phyloP scores from a whole-genome alignment of 208 protist genomes.

The Crithidia expoeki region DNA sequence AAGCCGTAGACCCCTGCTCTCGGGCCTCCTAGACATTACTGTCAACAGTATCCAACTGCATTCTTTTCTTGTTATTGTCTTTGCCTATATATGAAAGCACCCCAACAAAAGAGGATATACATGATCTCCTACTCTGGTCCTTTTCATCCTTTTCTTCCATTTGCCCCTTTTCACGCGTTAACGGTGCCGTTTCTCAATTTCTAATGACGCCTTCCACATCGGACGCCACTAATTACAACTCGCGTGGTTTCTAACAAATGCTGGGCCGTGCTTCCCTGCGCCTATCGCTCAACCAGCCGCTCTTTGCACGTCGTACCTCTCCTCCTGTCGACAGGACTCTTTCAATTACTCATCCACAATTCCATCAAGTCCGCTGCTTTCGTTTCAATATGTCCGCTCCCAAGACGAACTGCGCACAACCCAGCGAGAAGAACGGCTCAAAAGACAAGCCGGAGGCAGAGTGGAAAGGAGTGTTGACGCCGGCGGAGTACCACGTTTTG shows the following conservation, averaged over 20 bases:
- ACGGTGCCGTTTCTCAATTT: too few relatives aligned
- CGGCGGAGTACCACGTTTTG: conserved; percentile 67
- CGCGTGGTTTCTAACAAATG: not conserved
- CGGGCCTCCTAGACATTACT: too few relatives aligned
- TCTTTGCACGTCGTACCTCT: not conserved
- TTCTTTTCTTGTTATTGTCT: too few relatives aligned
- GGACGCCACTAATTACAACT: not conserved
- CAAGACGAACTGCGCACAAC: conserved; percentile 68
- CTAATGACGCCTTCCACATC: too few relatives aligned
- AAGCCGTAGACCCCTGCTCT: too few relatives aligned
- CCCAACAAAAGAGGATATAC: too few relatives aligned
- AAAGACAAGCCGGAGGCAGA: conserved; percentile 72
- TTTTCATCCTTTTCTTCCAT: too few relatives aligned
- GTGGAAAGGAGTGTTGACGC: conserved; percentile 60
- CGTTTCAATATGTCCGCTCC: conserved; percentile 6
- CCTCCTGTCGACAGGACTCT: not conserved
- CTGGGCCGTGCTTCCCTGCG: not conserved
- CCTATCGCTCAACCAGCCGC: not conserved
- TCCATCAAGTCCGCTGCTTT: not conserved
- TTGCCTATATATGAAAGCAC: too few relatives aligned
- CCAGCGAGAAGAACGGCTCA: conserved; percentile 55
- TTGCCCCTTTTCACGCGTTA: too few relatives aligned
- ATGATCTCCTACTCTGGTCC: too few relatives aligned
- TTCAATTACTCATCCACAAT: not conserved
- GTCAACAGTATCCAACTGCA: too few relatives aligned